Evolutionary conservation across 169 alveolate genomes (phyloP).

Genomic region (Neospora caninum): DNA sequence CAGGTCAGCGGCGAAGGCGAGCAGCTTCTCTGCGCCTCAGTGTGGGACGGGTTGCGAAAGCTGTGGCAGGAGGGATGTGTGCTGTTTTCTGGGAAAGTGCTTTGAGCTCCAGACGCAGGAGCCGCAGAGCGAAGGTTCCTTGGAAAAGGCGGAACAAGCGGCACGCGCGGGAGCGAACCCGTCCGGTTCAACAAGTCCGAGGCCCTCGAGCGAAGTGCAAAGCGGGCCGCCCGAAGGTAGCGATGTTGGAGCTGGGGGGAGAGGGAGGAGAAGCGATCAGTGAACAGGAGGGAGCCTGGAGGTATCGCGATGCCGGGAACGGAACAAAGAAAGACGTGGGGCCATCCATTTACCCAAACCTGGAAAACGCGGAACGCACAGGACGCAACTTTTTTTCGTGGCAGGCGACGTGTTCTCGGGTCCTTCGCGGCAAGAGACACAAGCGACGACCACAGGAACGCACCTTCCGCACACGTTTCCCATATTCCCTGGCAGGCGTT

Average conservation of each 20-base stretch:
- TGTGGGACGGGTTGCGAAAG: not conserved
- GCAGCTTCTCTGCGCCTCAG: not conserved
- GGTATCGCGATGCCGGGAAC: conserved; percentile 38
- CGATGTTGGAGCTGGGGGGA: not conserved
- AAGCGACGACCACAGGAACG: too few species aligned
- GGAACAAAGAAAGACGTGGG: conserved; percentile 51
- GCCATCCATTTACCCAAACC: conserved; percentile 61
- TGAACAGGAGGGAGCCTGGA: not conserved
- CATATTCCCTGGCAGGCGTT: too few species aligned
- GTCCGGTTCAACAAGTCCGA: not conserved
- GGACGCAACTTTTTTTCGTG: not conserved
- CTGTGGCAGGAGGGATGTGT: not conserved
- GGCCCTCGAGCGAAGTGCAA: not conserved
- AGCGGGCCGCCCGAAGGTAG: not conserved
- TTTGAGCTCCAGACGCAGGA: not conserved
- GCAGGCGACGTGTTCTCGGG: too few species aligned
- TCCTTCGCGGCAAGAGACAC: too few species aligned
- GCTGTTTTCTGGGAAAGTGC: not conserved
- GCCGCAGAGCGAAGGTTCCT: not conserved
- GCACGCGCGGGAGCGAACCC: not conserved
- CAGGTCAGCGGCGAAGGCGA: not conserved
- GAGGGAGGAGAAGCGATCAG: conserved; percentile 11
- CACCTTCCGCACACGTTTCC: too few species aligned
- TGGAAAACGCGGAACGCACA: not conserved
- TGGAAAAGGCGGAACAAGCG: not conserved